These are phyloP conservation scores for Pseudozyma sp. DNA, from an alignment of 1,284 basidiomycete genomes.

Conservation along the genomic window DNA sequence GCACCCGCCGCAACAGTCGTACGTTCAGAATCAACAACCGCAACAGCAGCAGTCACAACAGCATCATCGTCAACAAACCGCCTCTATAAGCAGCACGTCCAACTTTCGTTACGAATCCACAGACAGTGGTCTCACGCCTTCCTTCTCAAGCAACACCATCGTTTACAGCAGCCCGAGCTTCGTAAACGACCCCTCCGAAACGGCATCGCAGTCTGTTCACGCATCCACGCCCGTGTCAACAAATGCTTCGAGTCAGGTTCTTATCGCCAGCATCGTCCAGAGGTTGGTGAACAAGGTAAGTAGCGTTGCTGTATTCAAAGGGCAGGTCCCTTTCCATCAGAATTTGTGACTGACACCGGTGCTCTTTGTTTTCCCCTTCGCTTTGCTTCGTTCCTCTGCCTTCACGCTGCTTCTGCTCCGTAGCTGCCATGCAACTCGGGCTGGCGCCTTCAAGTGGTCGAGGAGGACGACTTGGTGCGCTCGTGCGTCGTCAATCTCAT, in stretches of 20 bases:
- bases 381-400: neutral
- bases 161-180: constrained; percentile 26
- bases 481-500: constrained; percentile 60
- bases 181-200: constrained; percentile 13
- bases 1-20: constrained; percentile 14
- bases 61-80: constrained; percentile 17
- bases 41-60: constrained; percentile 9
- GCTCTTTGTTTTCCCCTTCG: too few relatives aligned
- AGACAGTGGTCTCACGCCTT: constrained; percentile 28
- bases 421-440: constrained; percentile 62
- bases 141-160: constrained; percentile 28
- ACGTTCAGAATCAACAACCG: constrained; percentile 16
- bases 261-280: constrained; percentile 62
- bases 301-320: neutral
- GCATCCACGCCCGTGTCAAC: constrained; percentile 6
- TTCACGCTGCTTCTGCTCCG: neutral
- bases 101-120: constrained; percentile 29
- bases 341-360: too few relatives aligned
- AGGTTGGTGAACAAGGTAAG: constrained; percentile 54
- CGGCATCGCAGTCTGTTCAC: constrained; percentile 13
- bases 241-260: constrained; percentile 46
- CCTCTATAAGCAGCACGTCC: constrained; percentile 32
- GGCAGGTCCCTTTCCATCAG: neutral
- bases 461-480: constrained; percentile 58
- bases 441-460: constrained; percentile 49